These are phyloP conservation scores for Ettlia oleoabundans DNA, from an alignment of 139 green algal species.

Conservation along the genomic window DNA sequence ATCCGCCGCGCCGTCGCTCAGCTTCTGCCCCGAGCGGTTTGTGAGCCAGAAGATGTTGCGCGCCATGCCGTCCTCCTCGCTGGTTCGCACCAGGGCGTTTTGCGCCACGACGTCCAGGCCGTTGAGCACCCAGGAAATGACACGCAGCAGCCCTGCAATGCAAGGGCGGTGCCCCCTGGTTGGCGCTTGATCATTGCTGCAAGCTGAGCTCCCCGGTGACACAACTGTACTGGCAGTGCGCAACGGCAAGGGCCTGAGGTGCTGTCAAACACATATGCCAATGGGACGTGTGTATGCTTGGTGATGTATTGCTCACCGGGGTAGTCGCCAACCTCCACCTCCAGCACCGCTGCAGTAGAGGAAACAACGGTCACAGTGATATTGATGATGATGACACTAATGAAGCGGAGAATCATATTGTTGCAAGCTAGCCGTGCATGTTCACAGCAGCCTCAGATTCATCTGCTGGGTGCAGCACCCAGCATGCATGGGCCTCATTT, in stretches of 20 bases:
- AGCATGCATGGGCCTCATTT: no score
- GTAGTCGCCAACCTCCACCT: constrained; percentile 64
- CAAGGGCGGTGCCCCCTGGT: no score
- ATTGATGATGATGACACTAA: no score
- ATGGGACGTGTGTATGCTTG: background rate
- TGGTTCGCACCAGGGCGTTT: constrained; percentile 50
- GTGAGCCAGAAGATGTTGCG: constrained; percentile 64
- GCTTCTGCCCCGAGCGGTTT: constrained; percentile 45
- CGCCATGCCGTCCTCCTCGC: constrained; percentile 44
- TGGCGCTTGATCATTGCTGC: no score
- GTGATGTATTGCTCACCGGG: constrained; percentile 28
- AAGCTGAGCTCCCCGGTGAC: no score
- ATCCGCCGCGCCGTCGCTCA: constrained; percentile 43
- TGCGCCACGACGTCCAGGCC: constrained; percentile 57
- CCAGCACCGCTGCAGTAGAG: no score
- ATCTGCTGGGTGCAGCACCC: no score
- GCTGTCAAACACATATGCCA: background rate
- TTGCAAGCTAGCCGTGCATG: no score
- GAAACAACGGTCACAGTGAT: no score
- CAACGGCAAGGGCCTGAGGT: background rate
- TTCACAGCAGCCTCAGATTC: no score
- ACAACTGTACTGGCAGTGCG: no score
- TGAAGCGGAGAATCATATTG: no score
- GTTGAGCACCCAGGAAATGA: constrained; percentile 63
- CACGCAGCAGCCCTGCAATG: constrained; percentile 60